Conservation (phyloP, 2,329 filamentous ascomycete genomes). For the Gyromitra esculenta region DNA sequence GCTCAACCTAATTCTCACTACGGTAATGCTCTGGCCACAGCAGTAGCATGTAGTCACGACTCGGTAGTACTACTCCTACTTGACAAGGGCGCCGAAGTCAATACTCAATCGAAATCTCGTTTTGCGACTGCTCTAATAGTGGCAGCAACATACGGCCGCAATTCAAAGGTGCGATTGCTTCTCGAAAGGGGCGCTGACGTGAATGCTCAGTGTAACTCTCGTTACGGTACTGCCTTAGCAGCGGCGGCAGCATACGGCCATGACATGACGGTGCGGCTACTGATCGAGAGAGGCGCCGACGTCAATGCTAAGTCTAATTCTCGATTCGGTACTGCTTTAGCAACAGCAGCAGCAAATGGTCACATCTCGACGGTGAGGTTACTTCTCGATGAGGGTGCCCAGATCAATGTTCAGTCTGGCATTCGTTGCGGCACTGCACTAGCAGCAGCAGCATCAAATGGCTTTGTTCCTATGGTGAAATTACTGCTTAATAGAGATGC, state of each 20-base stretch:
- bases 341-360: background rate
- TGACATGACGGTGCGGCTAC: too few species aligned
- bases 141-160: background rate
- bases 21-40: background rate
- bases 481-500: too few species aligned
- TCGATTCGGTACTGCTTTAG: background rate
- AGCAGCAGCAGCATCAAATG: too few species aligned
- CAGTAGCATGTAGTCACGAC: background rate
- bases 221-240: background rate
- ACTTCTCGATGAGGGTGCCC: background rate
- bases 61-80: background rate
- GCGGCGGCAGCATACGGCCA: too few species aligned
- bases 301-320: too few species aligned
- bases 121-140: background rate
- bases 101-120: background rate
- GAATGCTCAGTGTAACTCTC: background rate
- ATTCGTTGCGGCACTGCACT: too few species aligned
- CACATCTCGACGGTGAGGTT: background rate
- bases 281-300: too few species aligned
- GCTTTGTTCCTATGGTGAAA: too few species aligned
- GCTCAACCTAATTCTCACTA: background rate
- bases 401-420: background rate
- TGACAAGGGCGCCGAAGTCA: background rate
- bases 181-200: background rate
- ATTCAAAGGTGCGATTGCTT: background rate